Percentiles rank a stretch among this genome's conserved stretches.
Evolutionary conservation across 306 rosid genomes (phyloP).

Genomic region (Fragaria vesca): DNA sequence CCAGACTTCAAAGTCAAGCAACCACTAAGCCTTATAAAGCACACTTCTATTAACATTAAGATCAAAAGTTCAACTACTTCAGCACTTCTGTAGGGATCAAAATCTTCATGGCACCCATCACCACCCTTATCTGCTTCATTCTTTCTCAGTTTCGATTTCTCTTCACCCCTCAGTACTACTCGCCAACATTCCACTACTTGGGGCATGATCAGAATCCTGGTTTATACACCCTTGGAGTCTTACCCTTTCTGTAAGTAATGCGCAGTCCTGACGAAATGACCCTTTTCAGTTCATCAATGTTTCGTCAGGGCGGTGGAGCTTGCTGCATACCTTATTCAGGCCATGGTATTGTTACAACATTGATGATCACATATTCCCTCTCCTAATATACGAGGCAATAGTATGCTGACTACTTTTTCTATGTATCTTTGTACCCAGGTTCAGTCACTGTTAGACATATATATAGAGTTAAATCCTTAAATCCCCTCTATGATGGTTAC

Average conservation of each 20-base stretch:
- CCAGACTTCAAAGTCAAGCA: constrained; percentile 19
- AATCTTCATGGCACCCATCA: constrained; percentile 35
- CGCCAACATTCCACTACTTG: constrained; percentile 9
- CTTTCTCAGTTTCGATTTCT: constrained; percentile 7
- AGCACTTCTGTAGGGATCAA: background rate
- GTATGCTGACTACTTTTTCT: background rate
- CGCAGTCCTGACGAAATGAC: background rate
- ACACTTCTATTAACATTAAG: background rate
- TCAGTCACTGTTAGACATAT: background rate
- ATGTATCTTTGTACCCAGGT: background rate
- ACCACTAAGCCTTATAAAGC: background rate
- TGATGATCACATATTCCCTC: background rate
- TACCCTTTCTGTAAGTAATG: background rate
- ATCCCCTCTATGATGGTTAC: background rate
- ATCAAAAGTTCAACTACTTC: background rate
- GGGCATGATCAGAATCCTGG: constrained; percentile 2
- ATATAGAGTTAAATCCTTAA: background rate
- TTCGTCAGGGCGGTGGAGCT: background rate
- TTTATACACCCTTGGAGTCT: constrained; percentile 2
- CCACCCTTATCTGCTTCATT: constrained; percentile 22
- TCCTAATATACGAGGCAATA: background rate
- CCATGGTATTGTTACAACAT: background rate
- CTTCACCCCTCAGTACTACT: background rate
- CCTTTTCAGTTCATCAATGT: background rate
- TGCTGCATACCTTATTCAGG: background rate